These are phyloP conservation scores for Cryptosporidium parvum DNA, from an alignment of 169 alveolate genomes.

Conservation along the genomic window DNA sequence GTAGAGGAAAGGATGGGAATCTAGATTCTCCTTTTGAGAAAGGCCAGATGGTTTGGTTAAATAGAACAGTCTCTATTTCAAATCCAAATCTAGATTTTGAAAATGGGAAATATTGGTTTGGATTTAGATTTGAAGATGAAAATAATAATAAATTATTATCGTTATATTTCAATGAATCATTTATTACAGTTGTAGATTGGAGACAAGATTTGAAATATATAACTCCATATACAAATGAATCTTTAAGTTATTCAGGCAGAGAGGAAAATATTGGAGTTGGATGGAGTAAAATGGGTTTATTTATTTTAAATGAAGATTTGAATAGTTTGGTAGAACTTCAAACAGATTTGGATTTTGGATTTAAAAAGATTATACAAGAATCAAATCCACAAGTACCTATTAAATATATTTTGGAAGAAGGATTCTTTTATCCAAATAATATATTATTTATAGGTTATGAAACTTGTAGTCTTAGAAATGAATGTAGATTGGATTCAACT, in stretches of 20 bases:
- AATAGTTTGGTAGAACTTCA: not conserved
- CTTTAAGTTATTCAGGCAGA: not conserved
- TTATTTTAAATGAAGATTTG: not conserved
- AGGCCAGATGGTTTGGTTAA: not conserved
- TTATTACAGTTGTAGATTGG: not conserved
- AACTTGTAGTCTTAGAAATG: not conserved
- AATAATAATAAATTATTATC: not conserved
- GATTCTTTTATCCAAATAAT: not conserved
- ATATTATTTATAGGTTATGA: conserved; percentile 14
- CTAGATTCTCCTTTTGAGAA: not conserved
- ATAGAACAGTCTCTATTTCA: not conserved
- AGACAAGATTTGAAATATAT: not conserved
- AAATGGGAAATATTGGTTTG: conserved; percentile 17
- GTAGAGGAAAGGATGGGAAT: not conserved
- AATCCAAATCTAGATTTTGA: not conserved
- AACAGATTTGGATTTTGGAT: conserved; percentile 2
- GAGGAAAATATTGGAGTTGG: not conserved
- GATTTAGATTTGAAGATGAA: conserved; percentile 8
- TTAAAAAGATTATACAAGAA: conserved; percentile 8
- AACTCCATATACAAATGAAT: not conserved
- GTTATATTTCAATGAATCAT: conserved; percentile 23
- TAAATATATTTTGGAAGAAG: not conserved
- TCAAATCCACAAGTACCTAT: not conserved
- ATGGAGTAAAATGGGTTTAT: not conserved
- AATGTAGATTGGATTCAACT: not conserved